Conservation (phyloP, 192 early-diverging fungal genomes). For the Phlyctochytrium arcticum region DNA sequence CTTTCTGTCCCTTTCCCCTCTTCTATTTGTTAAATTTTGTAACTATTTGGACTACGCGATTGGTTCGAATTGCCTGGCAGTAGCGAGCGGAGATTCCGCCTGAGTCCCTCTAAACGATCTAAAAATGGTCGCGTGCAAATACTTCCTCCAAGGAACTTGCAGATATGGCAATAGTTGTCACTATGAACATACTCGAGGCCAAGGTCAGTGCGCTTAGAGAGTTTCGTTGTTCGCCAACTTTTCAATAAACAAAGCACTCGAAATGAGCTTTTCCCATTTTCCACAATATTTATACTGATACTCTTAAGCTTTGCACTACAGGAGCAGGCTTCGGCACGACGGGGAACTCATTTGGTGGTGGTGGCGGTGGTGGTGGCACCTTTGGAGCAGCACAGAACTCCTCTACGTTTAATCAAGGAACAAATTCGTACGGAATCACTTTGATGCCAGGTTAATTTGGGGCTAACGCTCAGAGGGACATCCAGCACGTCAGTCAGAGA, state of each 20-base stretch:
- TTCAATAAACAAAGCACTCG: too few species aligned
- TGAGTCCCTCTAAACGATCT: neutral
- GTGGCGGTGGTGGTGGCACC: neutral
- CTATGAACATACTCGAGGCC: neutral
- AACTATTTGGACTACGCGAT: neutral
- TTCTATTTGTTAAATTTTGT: neutral
- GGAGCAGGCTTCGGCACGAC: neutral
- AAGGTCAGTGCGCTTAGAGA: neutral
- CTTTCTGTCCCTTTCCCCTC: neutral
- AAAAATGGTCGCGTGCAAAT: slow-evolving; percentile 3
- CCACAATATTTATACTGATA: neutral
- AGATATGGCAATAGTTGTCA: neutral
- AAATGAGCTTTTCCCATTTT: neutral
- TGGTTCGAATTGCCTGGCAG: neutral
- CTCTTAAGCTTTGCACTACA: too few species aligned
- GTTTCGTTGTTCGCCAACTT: too few species aligned
- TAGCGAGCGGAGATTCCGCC: too few species aligned
- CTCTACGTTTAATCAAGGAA: neutral
- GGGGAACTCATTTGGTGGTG: neutral
- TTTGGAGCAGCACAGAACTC: neutral
- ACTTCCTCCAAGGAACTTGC: slow-evolving; percentile 3
- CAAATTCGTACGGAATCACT: neutral
- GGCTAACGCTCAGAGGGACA: neutral
- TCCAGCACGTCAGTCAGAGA: neutral
- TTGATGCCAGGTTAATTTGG: neutral